phyloP scores from a whole-genome alignment of 2,329 filamentous ascomycete species.

The Aspergillus pseudonomiae region DNA sequence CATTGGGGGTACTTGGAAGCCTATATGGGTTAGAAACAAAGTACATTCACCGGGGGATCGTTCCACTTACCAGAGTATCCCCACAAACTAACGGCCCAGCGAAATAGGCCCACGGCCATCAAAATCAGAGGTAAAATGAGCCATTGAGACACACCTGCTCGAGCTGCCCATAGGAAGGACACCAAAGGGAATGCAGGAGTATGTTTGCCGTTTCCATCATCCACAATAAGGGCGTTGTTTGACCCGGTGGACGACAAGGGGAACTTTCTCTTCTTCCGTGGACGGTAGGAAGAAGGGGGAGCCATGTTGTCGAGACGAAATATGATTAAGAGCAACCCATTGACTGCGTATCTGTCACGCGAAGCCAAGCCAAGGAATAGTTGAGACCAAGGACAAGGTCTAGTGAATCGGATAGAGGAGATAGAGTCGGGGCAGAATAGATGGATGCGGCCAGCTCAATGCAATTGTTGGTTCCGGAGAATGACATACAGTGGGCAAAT shows the following conservation, averaged over 20 bases:
- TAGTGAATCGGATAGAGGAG: not conserved
- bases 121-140: slow-evolving; percentile 83
- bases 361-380: not conserved
- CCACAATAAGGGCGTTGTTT: slow-evolving; percentile 47
- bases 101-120: slow-evolving; percentile 87
- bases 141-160: slow-evolving; percentile 84
- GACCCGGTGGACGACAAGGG: slow-evolving; percentile 36
- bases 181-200: slow-evolving; percentile 84
- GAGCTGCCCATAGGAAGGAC: slow-evolving; percentile 91
- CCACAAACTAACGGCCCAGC: slow-evolving; percentile 92
- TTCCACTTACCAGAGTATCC: slow-evolving; percentile 77
- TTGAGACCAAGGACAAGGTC: not conserved
- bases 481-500: slow-evolving; percentile 15
- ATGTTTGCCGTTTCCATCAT: slow-evolving; percentile 49
- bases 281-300: slow-evolving; percentile 42
- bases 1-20: slow-evolving; percentile 81
- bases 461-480: slow-evolving; percentile 10
- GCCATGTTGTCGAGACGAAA: slow-evolving; percentile 27
- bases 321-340: slow-evolving; percentile 28
- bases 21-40: slow-evolving; percentile 46
- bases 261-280: slow-evolving; percentile 50
- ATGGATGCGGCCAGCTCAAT: slow-evolving; percentile 8
- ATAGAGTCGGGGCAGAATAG: not conserved
- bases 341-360: slow-evolving; percentile 2
- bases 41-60: not conserved